These are phyloP conservation scores for Platismatia glauca DNA, from an alignment of 495 filamentous ascomycete species.

Conservation along the genomic window DNA sequence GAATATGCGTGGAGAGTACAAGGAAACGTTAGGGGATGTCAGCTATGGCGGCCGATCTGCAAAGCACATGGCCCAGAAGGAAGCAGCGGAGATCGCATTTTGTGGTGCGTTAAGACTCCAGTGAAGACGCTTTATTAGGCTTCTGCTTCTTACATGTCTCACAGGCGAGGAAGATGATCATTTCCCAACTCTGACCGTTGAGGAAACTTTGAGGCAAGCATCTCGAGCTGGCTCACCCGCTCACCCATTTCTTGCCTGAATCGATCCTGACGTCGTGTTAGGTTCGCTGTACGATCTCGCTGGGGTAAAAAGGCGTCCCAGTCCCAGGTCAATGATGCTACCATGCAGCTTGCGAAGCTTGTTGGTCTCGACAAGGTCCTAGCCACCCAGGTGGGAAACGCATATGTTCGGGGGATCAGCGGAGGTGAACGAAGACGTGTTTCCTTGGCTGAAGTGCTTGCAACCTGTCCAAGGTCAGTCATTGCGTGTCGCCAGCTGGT, in stretches of 20 bases:
- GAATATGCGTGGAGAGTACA: constrained; percentile 13
- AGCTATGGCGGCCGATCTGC: constrained; percentile 32
- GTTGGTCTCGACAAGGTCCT: constrained; percentile 79
- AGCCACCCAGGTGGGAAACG: constrained; percentile 72
- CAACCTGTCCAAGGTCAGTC: background rate
- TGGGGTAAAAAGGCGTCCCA: background rate
- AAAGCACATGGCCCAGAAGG: constrained; percentile 44
- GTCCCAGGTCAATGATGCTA: background rate
- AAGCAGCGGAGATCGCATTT: constrained; percentile 71
- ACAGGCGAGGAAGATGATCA: constrained; percentile 75
- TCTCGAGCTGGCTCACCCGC: background rate
- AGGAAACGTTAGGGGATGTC: background rate
- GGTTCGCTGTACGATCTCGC: background rate
- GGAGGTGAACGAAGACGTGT: constrained; percentile 72
- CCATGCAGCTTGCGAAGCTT: constrained; percentile 21
- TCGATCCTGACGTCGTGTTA: background rate
- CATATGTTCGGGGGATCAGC: constrained; percentile 73
- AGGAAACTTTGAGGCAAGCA: constrained; percentile 54
- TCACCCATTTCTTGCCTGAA: background rate
- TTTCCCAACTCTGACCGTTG: constrained; percentile 71
- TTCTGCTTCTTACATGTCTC: constrained; percentile 26
- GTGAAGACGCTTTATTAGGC: background rate
- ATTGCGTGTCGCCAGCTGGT: background rate
- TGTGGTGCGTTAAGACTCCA: background rate
- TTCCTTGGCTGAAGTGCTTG: constrained; percentile 32